A percentile compares a stretch with the other conserved stretches of the same genome.
Evolutionary conservation across 2,329 filamentous ascomycete species (phyloP).

Genomic region (Pestalotiopsis sp.): DNA sequence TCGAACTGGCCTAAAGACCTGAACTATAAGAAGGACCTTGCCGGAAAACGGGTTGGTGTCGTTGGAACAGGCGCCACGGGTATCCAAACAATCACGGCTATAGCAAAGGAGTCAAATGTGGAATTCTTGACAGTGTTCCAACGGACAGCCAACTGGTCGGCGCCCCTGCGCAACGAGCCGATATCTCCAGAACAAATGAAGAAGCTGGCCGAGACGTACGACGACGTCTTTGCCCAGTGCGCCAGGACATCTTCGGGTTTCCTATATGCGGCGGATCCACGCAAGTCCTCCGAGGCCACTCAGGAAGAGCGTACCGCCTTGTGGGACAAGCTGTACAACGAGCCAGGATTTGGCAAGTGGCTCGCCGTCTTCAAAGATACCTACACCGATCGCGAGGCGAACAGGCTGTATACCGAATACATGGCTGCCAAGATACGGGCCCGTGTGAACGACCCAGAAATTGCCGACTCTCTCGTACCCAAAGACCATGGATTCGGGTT

Average conservation of each 20-base stretch:
- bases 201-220: slow-evolving; percentile 12
- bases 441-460: slow-evolving; percentile 14
- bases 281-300: slow-evolving; percentile 13
- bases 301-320: slow-evolving; percentile 15
- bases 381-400: slow-evolving; percentile 15
- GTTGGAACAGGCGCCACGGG: slow-evolving; percentile 35
- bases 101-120: slow-evolving; percentile 23
- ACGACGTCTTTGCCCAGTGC: slow-evolving; percentile 9
- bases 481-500: slow-evolving; percentile 14
- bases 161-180: slow-evolving; percentile 22
- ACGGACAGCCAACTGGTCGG: slow-evolving; percentile 28
- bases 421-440: slow-evolving; percentile 16
- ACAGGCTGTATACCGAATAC: slow-evolving; percentile 12
- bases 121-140: slow-evolving; percentile 28
- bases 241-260: slow-evolving; percentile 10
- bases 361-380: slow-evolving; percentile 16
- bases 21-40: slow-evolving; percentile 16
- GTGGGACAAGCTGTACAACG: slow-evolving; percentile 16
- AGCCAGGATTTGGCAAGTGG: slow-evolving; percentile 14
- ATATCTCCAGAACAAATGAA: slow-evolving; percentile 19
- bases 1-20: slow-evolving; percentile 20
- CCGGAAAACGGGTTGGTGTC: slow-evolving; percentile 30
- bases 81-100: slow-evolving; percentile 32
- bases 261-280: slow-evolving; percentile 13
- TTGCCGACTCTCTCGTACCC: slow-evolving; percentile 14